Base-by-base conservation (phyloP, 495 filamentous ascomycete species). In the Talaromyces stipitatus region DNA sequence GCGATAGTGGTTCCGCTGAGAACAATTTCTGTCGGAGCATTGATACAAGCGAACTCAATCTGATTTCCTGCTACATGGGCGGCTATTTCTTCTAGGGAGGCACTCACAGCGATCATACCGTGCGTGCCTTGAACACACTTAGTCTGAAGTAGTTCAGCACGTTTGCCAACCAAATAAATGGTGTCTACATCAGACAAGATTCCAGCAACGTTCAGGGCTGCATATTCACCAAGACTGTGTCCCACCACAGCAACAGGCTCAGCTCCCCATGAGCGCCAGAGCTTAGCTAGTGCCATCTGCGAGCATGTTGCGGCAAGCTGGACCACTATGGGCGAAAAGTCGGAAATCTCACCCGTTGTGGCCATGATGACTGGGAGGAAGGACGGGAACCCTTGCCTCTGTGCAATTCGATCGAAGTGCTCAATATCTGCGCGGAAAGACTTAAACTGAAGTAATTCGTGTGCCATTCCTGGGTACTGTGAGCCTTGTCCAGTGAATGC, bases 241-340 rank as follows among this genome's bases (percentile, higher is more conserved):
- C n/a, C n/a, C n/a, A 55, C 91, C 91, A 95, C 89, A 33, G 84
- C 87, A 51, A 79, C 74, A 12, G 91, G 91, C 22, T 69, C 81
- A 56, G 95, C 78, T 32, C 89, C 91, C 79, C 90, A 86, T 8
- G 88, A 85, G 18, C 61, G 70, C 91, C 91, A 96, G 58, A 91
- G 80, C 50, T 83, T 83, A 23, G 88, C 85, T 51, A 95, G 75
- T 4, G 91, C 90, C 80, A 95, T 92, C 69, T 96, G 87, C 56
- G 95, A 81, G 60, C 83, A 89, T 20, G 80, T 81, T 22, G 90
- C 78, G 20, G 86, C 89, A 33, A 95, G 76, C 66, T 96, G 91
- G 7, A 89, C 81, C 20, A 89, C 79, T 18, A 90, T 78, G 4
- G 91, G 89, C 11, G 87, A 86, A 18, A 91, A 70, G 33, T 81